Evolutionary conservation across 2,329 filamentous ascomycete species (phyloP).

Genomic region (Exophiala lecanii-corni): DNA sequence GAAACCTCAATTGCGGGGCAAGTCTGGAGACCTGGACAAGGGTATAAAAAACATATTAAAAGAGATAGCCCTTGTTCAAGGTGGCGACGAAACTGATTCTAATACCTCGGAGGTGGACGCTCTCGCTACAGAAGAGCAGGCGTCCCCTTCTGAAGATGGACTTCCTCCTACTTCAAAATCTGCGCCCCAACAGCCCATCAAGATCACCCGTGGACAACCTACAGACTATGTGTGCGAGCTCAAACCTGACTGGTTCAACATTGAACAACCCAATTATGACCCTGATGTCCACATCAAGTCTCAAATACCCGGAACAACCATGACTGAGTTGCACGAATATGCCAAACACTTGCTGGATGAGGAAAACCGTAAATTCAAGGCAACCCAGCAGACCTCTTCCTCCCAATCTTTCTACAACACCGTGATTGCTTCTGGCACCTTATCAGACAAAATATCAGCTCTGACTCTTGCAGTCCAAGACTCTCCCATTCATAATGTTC

Average conservation of each 20-base stretch:
- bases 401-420: slow-evolving; percentile 95
- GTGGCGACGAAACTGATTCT: slow-evolving; percentile 28
- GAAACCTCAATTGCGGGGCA: background rate
- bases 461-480: slow-evolving; percentile 92
- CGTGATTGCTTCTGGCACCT: slow-evolving; percentile 92
- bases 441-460: slow-evolving; percentile 94
- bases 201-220: slow-evolving; percentile 26
- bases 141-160: background rate
- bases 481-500: slow-evolving; percentile 87
- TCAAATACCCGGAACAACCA: slow-evolving; percentile 18
- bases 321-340: slow-evolving; percentile 57
- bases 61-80: slow-evolving; percentile 42
- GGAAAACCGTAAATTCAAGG: slow-evolving; percentile 71
- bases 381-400: slow-evolving; percentile 67
- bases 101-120: slow-evolving; percentile 36
- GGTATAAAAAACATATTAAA: slow-evolving; percentile 32
- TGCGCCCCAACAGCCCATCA: slow-evolving; percentile 27
- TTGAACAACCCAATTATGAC: slow-evolving; percentile 13
- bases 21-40: slow-evolving; percentile 37
- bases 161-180: background rate
- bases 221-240: slow-evolving; percentile 22
- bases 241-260: slow-evolving; percentile 27
- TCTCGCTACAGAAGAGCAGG: too few relatives aligned
- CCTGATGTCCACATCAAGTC: slow-evolving; percentile 17
- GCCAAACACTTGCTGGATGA: slow-evolving; percentile 70